Evolutionary conservation across 371 early-diverging fungal species (phyloP).

Genomic region (Ordospora colligata): DNA sequence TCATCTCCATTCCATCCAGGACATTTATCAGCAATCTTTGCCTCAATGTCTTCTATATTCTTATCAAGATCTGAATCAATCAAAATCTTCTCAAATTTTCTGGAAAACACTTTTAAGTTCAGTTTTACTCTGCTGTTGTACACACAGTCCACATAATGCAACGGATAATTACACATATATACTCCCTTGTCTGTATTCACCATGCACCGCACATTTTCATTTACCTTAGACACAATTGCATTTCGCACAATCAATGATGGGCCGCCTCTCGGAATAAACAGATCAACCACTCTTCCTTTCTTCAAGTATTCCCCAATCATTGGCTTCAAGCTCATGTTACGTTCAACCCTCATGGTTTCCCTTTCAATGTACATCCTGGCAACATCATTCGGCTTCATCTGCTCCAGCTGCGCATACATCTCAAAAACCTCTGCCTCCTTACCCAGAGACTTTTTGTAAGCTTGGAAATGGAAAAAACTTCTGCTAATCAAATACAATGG

Average conservation of each 20-base stretch:
- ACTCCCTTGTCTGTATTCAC: constrained; percentile 3
- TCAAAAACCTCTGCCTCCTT: constrained; percentile 30
- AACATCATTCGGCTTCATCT: background rate
- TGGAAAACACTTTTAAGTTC: constrained; percentile 36
- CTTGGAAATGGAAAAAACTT: constrained; percentile 88
- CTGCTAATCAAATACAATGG: constrained; percentile 84
- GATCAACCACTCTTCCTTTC: constrained; percentile 46
- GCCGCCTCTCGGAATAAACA: constrained; percentile 37
- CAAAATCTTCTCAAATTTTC: constrained; percentile 31
- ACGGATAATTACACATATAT: background rate
- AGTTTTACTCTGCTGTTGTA: constrained; percentile 39
- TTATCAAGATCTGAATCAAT: constrained; percentile 10
- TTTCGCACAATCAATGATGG: constrained; percentile 21
- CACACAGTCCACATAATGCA: constrained; percentile 15
- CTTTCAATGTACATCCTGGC: background rate
- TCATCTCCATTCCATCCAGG: constrained; percentile 1
- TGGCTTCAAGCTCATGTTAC: background rate
- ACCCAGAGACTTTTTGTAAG: constrained; percentile 38
- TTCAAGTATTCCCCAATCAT: background rate
- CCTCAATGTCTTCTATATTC: background rate
- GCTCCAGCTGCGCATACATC: constrained; percentile 7
- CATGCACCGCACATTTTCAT: background rate
- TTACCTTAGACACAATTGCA: constrained; percentile 23
- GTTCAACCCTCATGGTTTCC: constrained; percentile 5
- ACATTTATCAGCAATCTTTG: background rate